phyloP scores from a whole-genome alignment of 2,329 filamentous ascomycete species.

The Pseudogymnoascus pannorum region DNA sequence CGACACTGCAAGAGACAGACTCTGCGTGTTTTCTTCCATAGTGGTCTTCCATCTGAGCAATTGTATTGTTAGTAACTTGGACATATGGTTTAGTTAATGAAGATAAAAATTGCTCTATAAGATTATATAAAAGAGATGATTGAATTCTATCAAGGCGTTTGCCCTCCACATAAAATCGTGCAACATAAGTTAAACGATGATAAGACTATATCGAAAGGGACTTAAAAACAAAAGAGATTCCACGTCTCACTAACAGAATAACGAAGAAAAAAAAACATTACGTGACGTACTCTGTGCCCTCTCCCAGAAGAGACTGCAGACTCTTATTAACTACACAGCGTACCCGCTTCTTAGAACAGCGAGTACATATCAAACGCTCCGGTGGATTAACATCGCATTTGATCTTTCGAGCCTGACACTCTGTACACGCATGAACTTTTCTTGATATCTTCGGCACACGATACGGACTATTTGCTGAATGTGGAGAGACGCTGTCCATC shows the following conservation, averaged over 20 bases:
- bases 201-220: background rate
- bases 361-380: slow-evolving; percentile 39
- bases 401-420: slow-evolving; percentile 48
- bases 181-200: background rate
- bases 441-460: slow-evolving; percentile 23
- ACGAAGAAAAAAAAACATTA: background rate
- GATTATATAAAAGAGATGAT: background rate
- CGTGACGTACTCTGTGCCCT: slow-evolving; percentile 41
- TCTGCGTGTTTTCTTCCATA: slow-evolving; percentile 34
- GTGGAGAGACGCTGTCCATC: background rate
- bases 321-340: slow-evolving; percentile 49
- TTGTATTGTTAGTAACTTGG: background rate
- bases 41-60: slow-evolving; percentile 37
- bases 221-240: background rate
- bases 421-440: slow-evolving; percentile 30
- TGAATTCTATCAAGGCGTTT: background rate
- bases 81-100: background rate
- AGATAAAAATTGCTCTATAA: background rate
- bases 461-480: background rate
- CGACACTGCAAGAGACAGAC: slow-evolving; percentile 38
- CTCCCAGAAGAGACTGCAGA: slow-evolving; percentile 47
- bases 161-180: background rate
- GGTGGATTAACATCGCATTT: slow-evolving; percentile 34
- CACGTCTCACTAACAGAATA: background rate
- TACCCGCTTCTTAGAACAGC: slow-evolving; percentile 42